These are phyloP conservation scores for Acidiella bohemica DNA, from an alignment of 495 filamentous ascomycete genomes.

Conservation along the genomic window DNA sequence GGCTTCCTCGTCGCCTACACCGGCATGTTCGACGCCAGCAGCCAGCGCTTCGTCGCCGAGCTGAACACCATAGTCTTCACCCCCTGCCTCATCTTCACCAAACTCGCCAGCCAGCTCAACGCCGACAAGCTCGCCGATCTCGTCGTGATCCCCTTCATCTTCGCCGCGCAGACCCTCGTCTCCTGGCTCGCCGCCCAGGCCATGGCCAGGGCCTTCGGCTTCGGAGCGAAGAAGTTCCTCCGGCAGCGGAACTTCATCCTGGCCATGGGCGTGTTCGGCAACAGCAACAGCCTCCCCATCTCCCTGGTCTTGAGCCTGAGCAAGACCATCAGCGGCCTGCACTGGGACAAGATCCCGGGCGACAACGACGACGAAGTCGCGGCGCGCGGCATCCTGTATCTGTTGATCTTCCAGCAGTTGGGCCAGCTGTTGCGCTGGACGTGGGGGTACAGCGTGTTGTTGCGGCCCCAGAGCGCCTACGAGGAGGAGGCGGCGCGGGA, in stretches of 20 bases:
- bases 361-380: constrained; percentile 94
- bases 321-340: constrained; percentile 76
- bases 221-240: constrained; percentile 38
- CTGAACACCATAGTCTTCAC: constrained; percentile 90
- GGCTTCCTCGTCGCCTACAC: constrained; percentile 85
- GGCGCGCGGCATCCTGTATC: constrained; percentile 84
- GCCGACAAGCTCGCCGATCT: constrained; percentile 80
- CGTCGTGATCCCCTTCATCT: constrained; percentile 87
- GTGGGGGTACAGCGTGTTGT: constrained; percentile 88
- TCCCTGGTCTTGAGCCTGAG: constrained; percentile 90
- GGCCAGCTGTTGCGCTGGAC: constrained; percentile 94
- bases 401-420: constrained; percentile 94
- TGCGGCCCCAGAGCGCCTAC: constrained; percentile 66
- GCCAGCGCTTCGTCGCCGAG: constrained; percentile 91
- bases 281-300: constrained; percentile 95
- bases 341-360: constrained; percentile 80
- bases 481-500: constrained; percentile 34
- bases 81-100: constrained; percentile 94
- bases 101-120: constrained; percentile 88
- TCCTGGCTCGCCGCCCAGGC: constrained; percentile 62
- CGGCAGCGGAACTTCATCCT: constrained; percentile 83
- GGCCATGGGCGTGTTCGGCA: constrained; percentile 96
- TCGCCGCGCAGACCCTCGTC: constrained; percentile 69
- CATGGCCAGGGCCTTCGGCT: constrained; percentile 60
- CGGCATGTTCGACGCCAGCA: constrained; percentile 86